These are phyloP conservation scores for Citrus sp. DNA, from an alignment of 345 rosid species.

Conservation along the genomic window DNA sequence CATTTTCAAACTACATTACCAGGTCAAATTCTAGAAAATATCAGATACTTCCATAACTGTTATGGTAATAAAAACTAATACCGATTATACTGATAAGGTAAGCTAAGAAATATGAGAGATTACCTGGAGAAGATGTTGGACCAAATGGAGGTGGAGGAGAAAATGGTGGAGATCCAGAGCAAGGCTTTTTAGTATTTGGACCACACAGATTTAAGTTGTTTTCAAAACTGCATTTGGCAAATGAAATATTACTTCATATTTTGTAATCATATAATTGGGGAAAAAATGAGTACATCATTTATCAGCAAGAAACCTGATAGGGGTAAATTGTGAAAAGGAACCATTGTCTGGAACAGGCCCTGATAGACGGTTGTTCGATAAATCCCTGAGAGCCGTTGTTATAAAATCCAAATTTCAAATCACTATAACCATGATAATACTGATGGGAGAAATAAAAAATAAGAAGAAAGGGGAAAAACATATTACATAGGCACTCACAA, in stretches of 20 bases:
- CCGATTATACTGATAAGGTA: background rate
- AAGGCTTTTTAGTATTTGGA: conserved; percentile 81
- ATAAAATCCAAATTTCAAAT: background rate
- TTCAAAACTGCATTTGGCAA: conserved; percentile 71
- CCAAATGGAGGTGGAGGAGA: conserved; percentile 98
- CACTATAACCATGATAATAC: background rate
- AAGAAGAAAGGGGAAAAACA: no score
- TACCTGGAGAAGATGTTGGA: conserved; percentile 74
- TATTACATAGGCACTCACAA: no score
- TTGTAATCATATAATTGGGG: background rate
- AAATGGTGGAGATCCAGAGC: conserved; percentile 99
- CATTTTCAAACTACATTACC: background rate
- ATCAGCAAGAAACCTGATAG: conserved; percentile 27
- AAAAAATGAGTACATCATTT: background rate
- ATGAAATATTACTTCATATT: conserved; percentile 4
- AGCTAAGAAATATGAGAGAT: conserved; percentile 3
- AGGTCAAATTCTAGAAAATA: background rate
- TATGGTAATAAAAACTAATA: background rate
- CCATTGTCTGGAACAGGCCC: conserved; percentile 37
- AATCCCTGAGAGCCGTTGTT: conserved; percentile 22
- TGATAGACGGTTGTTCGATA: conserved; percentile 37
- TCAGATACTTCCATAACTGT: background rate
- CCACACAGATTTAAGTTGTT: conserved; percentile 91
- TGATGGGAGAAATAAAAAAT: no score
- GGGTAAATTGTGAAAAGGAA: conserved; percentile 20